phyloP scores from a whole-genome alignment of 2,329 filamentous ascomycete species.

The Trichoderma sp. region DNA sequence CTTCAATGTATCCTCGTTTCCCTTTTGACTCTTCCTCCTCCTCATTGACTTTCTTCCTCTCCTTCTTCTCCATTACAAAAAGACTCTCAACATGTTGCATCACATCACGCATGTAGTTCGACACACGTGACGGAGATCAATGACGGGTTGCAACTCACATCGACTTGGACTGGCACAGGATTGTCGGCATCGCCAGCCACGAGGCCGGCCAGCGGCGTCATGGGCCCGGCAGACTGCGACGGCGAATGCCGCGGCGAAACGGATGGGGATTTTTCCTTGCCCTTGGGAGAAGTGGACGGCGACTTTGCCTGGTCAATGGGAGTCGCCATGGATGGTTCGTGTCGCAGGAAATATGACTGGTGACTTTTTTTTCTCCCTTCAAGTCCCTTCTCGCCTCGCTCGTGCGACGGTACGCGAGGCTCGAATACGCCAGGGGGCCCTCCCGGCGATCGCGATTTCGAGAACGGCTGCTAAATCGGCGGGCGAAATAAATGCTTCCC shows the following conservation, averaged over 20 bases:
- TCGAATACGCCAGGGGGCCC: not conserved
- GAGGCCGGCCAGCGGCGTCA: not conserved
- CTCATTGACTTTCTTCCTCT: not conserved
- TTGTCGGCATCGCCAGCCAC: slow-evolving; percentile 21
- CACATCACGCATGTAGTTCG: not conserved
- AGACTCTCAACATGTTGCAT: not conserved
- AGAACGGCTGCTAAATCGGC: not conserved
- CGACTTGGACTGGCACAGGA: slow-evolving; percentile 30
- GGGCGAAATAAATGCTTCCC: not conserved
- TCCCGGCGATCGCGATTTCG: not conserved
- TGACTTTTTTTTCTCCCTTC: not conserved
- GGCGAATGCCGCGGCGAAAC: not conserved
- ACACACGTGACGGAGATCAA: not conserved
- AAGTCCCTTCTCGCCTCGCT: not conserved
- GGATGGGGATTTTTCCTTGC: not conserved
- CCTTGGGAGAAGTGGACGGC: not conserved
- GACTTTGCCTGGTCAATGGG: not conserved
- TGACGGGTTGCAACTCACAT: slow-evolving; percentile 24
- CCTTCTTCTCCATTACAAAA: not conserved
- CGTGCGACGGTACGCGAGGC: not conserved
- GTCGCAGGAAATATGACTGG: not conserved
- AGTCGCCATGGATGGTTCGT: not conserved
- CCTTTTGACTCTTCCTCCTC: not conserved
- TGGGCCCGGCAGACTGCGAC: not conserved
- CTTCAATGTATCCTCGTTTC: not conserved